Conservation (phyloP, 2,329 filamentous ascomycete genomes). For the Penicillium freii region DNA sequence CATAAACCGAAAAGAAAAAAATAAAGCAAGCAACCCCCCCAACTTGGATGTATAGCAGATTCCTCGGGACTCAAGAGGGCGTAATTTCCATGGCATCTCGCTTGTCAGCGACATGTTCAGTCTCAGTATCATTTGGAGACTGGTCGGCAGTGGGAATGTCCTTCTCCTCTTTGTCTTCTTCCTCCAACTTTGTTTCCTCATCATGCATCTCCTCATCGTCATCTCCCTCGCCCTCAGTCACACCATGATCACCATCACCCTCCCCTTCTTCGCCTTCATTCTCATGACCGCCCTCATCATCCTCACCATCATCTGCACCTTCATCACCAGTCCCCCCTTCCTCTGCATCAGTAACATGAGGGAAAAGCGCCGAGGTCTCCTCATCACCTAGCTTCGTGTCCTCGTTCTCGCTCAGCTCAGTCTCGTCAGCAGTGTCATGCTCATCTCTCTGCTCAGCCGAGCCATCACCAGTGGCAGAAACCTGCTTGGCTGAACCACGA, state of each 20-base stretch:
- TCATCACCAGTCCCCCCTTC: slow-evolving; percentile 24
- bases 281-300: slow-evolving; percentile 21
- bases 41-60: neutral
- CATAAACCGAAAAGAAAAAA: neutral
- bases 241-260: slow-evolving; percentile 19
- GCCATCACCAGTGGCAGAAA: neutral
- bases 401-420: slow-evolving; percentile 64
- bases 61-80: slow-evolving; percentile 2
- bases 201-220: slow-evolving; percentile 22
- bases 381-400: slow-evolving; percentile 35
- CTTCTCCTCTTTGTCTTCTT: slow-evolving; percentile 5
- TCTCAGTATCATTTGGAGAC: slow-evolving; percentile 10
- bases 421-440: slow-evolving; percentile 67
- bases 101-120: slow-evolving; percentile 4
- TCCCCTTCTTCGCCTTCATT: slow-evolving; percentile 11
- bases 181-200: slow-evolving; percentile 13
- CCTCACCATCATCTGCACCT: slow-evolving; percentile 16
- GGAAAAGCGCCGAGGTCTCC: slow-evolving; percentile 15
- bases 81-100: slow-evolving; percentile 19
- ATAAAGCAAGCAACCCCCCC: neutral
- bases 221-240: slow-evolving; percentile 13
- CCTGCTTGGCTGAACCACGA: slow-evolving; percentile 11
- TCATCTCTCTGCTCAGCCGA: slow-evolving; percentile 27
- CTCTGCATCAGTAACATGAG: slow-evolving; percentile 22
- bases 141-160: neutral